Base-by-base conservation (phyloP, 345 rosid genomes). In the Syzygium grande region DNA sequence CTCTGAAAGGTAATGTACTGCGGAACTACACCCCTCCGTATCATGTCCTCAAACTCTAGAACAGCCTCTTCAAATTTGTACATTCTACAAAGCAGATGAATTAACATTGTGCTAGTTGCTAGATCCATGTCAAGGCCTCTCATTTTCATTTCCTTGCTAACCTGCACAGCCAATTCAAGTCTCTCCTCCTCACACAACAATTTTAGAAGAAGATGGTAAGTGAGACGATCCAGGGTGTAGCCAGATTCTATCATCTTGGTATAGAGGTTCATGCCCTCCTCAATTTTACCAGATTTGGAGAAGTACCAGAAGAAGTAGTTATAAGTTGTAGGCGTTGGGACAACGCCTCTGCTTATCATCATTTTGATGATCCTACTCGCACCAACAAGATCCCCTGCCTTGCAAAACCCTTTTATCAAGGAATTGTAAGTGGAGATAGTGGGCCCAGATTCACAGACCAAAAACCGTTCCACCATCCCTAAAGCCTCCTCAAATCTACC, bases 121-220 rank as follows among this genome's bases (percentile, higher is more conserved):
- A 96, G 90, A 92, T 97, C 99, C 80, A 92, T 91, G 87, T 96
- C 96, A 27, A 90, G 92, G 85, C 98, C 98, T 89, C 93, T 92
- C 25, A 84, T 86, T 89, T 90, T 93, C 97, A 96, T 98, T 93
- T 95, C 99, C 87, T 93, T 94, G 92, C 94, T 92, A 77, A 96
- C 92, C 88, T 92, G 95, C 91, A 93, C 77, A 51, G 95, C 98
- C 90, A 96, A 90, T 54, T 94, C 94, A 88, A 94, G 89, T 89
- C 93, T 94, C 91, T 94, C 97, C 84, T 92, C 95, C 89, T 96
- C 95, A 22, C 98, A 96, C 52, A 97, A 87, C 94, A 94, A 90
- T 92, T 97, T 97, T 89, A 97, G 56, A 91, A 97, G 84, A 91
- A 95, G 95, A 92, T 95, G 97, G 89, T 92, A 95, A 4, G 99